A percentile compares a stretch with the other conserved stretches of the same genome.
These are phyloP conservation scores for Crithidia fasciculata DNA, from an alignment of 208 protist genomes.

Conservation along the genomic window DNA sequence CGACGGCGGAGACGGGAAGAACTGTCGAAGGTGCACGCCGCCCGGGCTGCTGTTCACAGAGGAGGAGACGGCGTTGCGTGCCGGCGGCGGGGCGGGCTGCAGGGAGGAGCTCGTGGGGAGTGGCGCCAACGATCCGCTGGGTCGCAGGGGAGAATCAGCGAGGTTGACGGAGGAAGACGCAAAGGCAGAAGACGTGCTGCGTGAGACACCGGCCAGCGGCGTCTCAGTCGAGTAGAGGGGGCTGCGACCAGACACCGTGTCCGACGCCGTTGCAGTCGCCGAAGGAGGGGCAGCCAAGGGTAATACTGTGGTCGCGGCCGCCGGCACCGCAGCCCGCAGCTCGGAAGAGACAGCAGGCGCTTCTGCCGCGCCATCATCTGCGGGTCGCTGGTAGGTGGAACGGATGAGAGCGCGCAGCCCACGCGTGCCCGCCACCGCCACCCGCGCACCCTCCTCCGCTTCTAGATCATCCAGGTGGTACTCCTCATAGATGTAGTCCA, in stretches of 20 bases:
- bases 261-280: no score
- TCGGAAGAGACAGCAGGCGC: neutral
- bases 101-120: constrained; percentile 1
- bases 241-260: no score
- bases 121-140: neutral
- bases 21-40: constrained; percentile 13
- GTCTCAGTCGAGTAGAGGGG: no score
- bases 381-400: constrained; percentile 50
- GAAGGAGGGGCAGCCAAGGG: no score
- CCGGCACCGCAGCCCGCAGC: neutral
- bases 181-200: no score
- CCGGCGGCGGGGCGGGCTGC: neutral
- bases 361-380: neutral
- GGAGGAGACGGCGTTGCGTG: constrained; percentile 2
- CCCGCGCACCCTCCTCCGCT: constrained; percentile 16
- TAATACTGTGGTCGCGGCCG: neutral
- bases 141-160: no score
- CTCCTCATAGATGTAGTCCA: constrained; percentile 87
- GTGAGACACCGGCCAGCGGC: no score
- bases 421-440: constrained; percentile 66
- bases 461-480: constrained; percentile 51
- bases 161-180: no score
- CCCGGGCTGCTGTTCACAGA: neutral
- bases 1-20: constrained; percentile 40
- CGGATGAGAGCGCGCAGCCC: constrained; percentile 72